These are phyloP conservation scores for Aspergillus calidoustus DNA, from an alignment of 2,329 filamentous ascomycete species.

Conservation along the genomic window DNA sequence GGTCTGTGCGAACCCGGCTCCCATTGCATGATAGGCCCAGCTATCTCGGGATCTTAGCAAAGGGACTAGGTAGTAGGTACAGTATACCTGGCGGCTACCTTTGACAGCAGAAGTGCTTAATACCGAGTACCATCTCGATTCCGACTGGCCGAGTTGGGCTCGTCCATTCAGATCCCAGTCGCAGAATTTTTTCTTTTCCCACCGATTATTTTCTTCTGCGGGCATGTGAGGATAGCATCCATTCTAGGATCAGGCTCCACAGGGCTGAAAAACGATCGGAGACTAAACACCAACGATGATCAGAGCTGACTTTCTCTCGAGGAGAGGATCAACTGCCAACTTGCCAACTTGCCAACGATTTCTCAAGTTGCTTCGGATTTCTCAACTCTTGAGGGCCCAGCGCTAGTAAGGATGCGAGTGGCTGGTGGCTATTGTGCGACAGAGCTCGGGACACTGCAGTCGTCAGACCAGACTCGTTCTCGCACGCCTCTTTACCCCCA, in stretches of 20 bases:
- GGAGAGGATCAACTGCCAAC: background rate
- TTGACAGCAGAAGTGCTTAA: background rate
- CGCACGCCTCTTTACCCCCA: background rate
- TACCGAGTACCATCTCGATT: conserved; percentile 3
- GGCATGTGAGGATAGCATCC: background rate
- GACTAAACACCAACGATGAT: conserved; percentile 9
- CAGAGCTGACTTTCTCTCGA: background rate
- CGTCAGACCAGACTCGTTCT: conserved; percentile 1
- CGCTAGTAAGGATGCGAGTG: conserved; percentile 2
- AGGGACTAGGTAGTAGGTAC: background rate
- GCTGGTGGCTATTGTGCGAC: conserved; percentile 13
- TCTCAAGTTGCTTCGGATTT: background rate
- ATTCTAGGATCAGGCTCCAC: conserved; percentile 12
- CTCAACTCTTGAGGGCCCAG: background rate
- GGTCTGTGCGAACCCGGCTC: conserved; percentile 32
- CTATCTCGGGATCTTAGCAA: background rate
- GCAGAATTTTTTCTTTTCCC: conserved; percentile 15
- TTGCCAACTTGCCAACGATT: conserved; percentile 2
- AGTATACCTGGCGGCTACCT: conserved; percentile 3
- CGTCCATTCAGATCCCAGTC: conserved; percentile 10
- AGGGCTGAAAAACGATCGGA: conserved; percentile 18
- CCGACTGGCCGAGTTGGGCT: conserved; percentile 3
- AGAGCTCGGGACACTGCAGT: conserved; percentile 13
- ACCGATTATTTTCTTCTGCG: conserved; percentile 3
- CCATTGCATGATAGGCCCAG: conserved; percentile 23